These are phyloP conservation scores for Oenanthe sinensis DNA, from an alignment of 129 eudicot genomes.

Conservation along the genomic window DNA sequence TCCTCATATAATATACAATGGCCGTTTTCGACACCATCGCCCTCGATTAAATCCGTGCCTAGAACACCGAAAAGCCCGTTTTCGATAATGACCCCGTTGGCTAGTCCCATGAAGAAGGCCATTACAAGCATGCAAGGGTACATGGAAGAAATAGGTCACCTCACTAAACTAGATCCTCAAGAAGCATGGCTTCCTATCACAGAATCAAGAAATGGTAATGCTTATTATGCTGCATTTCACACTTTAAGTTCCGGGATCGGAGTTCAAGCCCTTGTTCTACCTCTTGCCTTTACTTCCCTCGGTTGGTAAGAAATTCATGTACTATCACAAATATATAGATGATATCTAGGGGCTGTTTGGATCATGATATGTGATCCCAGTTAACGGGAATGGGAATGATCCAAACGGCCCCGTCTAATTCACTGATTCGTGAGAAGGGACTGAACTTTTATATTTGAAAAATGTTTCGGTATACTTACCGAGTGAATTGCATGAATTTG, in stretches of 20 bases:
- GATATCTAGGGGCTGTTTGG: no score
- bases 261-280: conserved; percentile 66
- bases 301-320: conserved; percentile 41
- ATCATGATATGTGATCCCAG: no score
- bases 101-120: conserved; percentile 61
- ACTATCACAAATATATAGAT: background rate
- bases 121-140: conserved; percentile 46
- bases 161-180: conserved; percentile 63
- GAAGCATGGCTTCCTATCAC: conserved; percentile 90
- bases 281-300: conserved; percentile 63
- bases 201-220: conserved; percentile 70
- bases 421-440: no score
- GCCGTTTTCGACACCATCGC: conserved; percentile 18
- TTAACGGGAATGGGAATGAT: no score
- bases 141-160: conserved; percentile 46
- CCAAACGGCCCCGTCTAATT: no score
- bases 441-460: no score
- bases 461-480: no score
- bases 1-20: conserved; percentile 17
- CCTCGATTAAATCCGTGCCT: conserved; percentile 24
- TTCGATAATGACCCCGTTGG: conserved; percentile 45
- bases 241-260: conserved; percentile 76
- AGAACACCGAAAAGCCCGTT: conserved; percentile 45
- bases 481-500: background rate
- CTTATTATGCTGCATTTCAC: conserved; percentile 79